Evolutionary conservation across 345 rosid genomes (phyloP), one percentile per base, ranked within the genome.

Genomic region (Hirschfeldia incana): DNA sequence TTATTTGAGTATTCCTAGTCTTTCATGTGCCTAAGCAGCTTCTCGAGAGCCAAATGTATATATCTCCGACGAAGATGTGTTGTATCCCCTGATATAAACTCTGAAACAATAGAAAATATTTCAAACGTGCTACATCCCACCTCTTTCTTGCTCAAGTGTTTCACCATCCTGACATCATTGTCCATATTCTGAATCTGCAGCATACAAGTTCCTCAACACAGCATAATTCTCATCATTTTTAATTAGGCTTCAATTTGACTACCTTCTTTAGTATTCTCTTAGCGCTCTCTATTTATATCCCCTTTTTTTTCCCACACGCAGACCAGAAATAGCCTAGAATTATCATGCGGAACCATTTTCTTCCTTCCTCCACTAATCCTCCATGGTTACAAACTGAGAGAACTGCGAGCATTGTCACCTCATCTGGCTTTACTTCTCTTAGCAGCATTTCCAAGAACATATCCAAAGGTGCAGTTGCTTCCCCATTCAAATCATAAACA

Each of bases 91-190:
- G 94, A 85, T 39, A 88, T 76, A 67, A 90, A 90, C 83, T 89
- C 90, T 0, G 83, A 88, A 77, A 87, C 89, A 33, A 58, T 67
- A 71, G 81, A 82, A 69, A 83, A 76, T 68, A 90, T 60, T 81
- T 92, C 92, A 74, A 91, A 85, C 65, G 81, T 76, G 78, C 98
- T 93, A 76, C 88, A 84, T 13, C 98, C 94, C 37, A 34, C 37
- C 37, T 34, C 37, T 34, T 34, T 34, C 37, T 34, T 34, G 8
- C 8, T 34, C 37, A 34, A 33, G 60, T 70, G 69, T 72, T 88
- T 86, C n/a, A 91, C 82, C 65, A 80, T 85, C 73, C 84, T 84
- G 0, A 78, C 90, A 58, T 91, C 88, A 21, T 21, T 21, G 34
- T 83, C 77, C 98, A 29, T 92, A 93, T 81, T 89, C 80, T 67